A percentile compares a stretch with the other conserved stretches of the same genome.
Conservation (phyloP, 2,329 filamentous ascomycete species). For the Colletotrichum sp. region DNA sequence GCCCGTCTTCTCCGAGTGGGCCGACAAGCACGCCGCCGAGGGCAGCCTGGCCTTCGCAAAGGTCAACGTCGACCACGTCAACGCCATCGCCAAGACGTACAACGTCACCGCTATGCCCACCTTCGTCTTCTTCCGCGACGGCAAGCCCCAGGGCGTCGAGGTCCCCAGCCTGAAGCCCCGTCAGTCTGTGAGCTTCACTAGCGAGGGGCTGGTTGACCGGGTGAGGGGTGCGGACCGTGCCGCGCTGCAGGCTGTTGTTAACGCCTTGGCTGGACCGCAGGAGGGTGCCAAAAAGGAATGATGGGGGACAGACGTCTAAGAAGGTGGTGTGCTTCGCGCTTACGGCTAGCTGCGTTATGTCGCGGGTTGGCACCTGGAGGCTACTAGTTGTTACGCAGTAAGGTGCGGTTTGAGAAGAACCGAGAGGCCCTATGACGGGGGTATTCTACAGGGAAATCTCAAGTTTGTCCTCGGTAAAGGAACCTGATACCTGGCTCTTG, state of each 20-base stretch:
- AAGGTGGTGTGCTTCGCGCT: fast-evolving
- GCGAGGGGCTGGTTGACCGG: neutral
- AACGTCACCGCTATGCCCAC: slow-evolving; percentile 62
- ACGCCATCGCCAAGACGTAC: slow-evolving; percentile 54
- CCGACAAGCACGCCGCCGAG: slow-evolving; percentile 33
- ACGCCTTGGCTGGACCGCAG: neutral
- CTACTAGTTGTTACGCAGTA: neutral
- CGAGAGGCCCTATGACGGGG: too few relatives aligned
- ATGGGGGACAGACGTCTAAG: fast-evolving
- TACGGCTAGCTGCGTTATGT: neutral
- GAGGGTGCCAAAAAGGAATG: neutral
- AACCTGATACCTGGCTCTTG: too few relatives aligned
- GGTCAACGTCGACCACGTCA: slow-evolving; percentile 46
- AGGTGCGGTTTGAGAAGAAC: too few relatives aligned
- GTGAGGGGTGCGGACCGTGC: neutral
- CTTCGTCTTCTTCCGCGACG: slow-evolving; percentile 64
- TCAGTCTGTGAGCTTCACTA: neutral
- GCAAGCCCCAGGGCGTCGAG: slow-evolving; percentile 34
- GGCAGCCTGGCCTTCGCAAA: slow-evolving; percentile 50
- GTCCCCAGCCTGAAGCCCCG: neutral
- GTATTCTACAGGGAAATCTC: too few relatives aligned
- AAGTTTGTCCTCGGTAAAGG: too few relatives aligned
- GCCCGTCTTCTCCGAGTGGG: slow-evolving; percentile 49
- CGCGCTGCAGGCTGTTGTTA: neutral
- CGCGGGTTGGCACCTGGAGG: too few relatives aligned